These are phyloP conservation scores for Blepharisma undulans DNA, from an alignment of 169 alveolate species.

Conservation along the genomic window DNA sequence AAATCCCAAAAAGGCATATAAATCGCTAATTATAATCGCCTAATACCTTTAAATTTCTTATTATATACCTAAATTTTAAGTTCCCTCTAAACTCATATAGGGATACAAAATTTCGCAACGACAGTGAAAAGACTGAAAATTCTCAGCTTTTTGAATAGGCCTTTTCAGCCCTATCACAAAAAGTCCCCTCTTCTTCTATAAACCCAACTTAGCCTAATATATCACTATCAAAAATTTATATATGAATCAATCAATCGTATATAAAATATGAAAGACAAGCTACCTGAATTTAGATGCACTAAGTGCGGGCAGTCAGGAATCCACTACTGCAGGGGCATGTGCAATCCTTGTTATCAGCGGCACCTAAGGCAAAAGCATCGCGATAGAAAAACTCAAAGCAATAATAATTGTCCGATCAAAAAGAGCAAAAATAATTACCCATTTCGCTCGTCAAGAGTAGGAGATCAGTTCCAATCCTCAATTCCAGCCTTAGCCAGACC, in stretches of 20 bases:
- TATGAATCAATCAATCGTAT: background rate
- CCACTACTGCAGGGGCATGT: slow-evolving; percentile 40
- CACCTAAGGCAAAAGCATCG: slow-evolving; percentile 32
- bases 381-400: slow-evolving; percentile 10
- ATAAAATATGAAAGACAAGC: slow-evolving; percentile 20
- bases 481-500: background rate
- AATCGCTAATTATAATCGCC: background rate
- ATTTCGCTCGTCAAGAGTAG: slow-evolving; percentile 24
- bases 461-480: slow-evolving; percentile 23
- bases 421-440: slow-evolving; percentile 23
- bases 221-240: background rate
- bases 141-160: background rate
- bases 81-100: background rate
- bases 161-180: background rate
- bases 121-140: background rate
- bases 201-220: background rate
- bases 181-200: background rate
- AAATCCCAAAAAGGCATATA: background rate
- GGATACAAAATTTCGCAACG: background rate
- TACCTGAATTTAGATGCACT: slow-evolving; percentile 2
- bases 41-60: background rate
- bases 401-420: background rate
- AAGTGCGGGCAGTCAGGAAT: background rate
- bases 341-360: slow-evolving; percentile 40
- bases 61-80: background rate